phyloP scores from a whole-genome alignment of 805 yeast genomes.

The Sugiyamaella smithiae region DNA sequence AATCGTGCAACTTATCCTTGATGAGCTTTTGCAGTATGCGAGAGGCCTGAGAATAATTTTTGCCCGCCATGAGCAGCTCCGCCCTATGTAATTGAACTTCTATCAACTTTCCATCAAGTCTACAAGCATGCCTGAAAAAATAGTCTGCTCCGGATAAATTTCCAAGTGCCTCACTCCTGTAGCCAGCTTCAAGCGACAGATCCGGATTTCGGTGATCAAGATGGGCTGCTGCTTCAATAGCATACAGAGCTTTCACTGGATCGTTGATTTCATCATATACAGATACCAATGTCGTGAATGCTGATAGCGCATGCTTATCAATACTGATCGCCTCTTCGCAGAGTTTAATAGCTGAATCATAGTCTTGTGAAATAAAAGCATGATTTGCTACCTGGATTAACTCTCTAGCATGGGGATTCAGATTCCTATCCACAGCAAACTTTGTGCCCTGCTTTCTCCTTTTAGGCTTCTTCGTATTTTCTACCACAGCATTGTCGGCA shows the following conservation, averaged over 20 bases:
- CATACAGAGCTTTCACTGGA: slow-evolving; percentile 34
- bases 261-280: slow-evolving; percentile 52
- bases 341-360: background rate
- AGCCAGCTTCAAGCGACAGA: slow-evolving; percentile 87
- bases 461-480: background rate
- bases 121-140: slow-evolving; percentile 79
- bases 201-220: slow-evolving; percentile 73
- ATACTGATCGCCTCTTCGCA: slow-evolving; percentile 28
- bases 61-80: slow-evolving; percentile 30
- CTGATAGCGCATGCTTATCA: slow-evolving; percentile 30
- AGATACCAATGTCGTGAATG: slow-evolving; percentile 31
- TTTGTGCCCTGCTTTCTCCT: background rate
- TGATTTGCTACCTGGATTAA: background rate
- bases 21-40: slow-evolving; percentile 8
- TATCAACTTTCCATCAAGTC: slow-evolving; percentile 79
- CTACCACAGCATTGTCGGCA: background rate
- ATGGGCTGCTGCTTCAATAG: slow-evolving; percentile 53
- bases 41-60: slow-evolving; percentile 28
- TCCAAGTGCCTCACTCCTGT: slow-evolving; percentile 68
- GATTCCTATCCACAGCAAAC: background rate
- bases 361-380: background rate
- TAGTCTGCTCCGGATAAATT: slow-evolving; percentile 50
- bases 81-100: slow-evolving; percentile 77
- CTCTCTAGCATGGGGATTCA: background rate
- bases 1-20: background rate